Conservation (phyloP, 2,329 filamentous ascomycete species). For the Diplodia corticola region DNA sequence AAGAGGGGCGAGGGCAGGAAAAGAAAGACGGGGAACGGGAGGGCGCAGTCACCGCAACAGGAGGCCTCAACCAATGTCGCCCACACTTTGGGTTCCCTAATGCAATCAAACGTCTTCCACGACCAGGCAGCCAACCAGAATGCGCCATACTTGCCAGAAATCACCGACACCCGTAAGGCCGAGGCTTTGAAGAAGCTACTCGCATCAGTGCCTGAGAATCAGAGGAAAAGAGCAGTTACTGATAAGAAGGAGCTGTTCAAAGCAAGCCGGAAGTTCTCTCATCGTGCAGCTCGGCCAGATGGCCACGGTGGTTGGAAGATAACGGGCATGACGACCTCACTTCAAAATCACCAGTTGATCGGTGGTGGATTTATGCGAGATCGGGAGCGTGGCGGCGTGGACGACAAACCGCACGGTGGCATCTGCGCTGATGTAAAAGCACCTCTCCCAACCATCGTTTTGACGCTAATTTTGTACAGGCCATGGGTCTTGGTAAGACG, state of each 20-base stretch:
- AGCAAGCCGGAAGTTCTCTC: slow-evolving; percentile 46
- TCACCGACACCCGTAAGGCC: slow-evolving; percentile 30
- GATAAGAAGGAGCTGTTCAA: slow-evolving; percentile 42
- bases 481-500: slow-evolving; percentile 29
- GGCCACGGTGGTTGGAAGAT: slow-evolving; percentile 46
- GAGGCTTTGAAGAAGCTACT: slow-evolving; percentile 45
- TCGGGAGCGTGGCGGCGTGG: slow-evolving; percentile 45
- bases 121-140: slow-evolving; percentile 33
- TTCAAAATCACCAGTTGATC: slow-evolving; percentile 55
- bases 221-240: slow-evolving; percentile 32
- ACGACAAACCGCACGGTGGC: slow-evolving; percentile 41
- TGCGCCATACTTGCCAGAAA: slow-evolving; percentile 30
- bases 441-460: not conserved
- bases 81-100: slow-evolving; percentile 27
- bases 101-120: slow-evolving; percentile 35
- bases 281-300: slow-evolving; percentile 36
- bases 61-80: not conserved
- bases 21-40: slow-evolving; percentile 10
- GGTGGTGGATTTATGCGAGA: slow-evolving; percentile 57
- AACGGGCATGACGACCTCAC: slow-evolving; percentile 48
- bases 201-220: slow-evolving; percentile 41
- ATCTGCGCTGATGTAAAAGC: slow-evolving; percentile 39
- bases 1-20: slow-evolving; percentile 9
- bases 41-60: not conserved
- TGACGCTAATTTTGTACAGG: not conserved